Evolutionary conservation across 306 rosid genomes (phyloP).

Genomic region (Spatholobus suberectus): DNA sequence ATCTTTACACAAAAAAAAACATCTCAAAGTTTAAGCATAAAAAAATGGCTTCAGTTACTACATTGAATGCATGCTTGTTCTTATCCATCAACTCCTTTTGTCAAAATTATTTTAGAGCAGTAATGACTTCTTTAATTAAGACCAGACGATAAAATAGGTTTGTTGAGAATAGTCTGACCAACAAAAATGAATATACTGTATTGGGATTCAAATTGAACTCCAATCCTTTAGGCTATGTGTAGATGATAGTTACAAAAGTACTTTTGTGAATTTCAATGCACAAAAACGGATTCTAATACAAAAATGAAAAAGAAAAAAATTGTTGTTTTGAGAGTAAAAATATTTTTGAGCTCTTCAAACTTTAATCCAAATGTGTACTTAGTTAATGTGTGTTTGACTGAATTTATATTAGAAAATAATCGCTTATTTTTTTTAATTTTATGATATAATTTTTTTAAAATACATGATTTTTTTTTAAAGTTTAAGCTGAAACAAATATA

Average conservation of each 20-base stretch:
- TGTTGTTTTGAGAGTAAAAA: no score
- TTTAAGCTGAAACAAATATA: background rate
- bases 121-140: no score
- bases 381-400: background rate
- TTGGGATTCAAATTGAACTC: background rate
- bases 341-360: no score
- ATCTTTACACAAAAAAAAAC: background rate
- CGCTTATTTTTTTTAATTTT: no score
- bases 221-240: background rate
- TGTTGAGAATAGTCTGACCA: background rate
- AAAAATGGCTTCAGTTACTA: background rate
- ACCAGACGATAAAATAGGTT: no score
- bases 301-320: no score
- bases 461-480: background rate
- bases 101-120: no score
- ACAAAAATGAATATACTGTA: background rate
- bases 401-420: background rate
- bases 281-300: no score
- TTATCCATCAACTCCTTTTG: background rate
- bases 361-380: no score
- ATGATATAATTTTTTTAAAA: no score
- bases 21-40: background rate
- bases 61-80: background rate
- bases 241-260: no score
- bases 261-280: no score